Percentiles rank a stretch among this genome's conserved stretches.
These are phyloP conservation scores for Globisporangium apiculatum DNA, from an alignment of 352 stramenopile genomes.

Conservation along the genomic window DNA sequence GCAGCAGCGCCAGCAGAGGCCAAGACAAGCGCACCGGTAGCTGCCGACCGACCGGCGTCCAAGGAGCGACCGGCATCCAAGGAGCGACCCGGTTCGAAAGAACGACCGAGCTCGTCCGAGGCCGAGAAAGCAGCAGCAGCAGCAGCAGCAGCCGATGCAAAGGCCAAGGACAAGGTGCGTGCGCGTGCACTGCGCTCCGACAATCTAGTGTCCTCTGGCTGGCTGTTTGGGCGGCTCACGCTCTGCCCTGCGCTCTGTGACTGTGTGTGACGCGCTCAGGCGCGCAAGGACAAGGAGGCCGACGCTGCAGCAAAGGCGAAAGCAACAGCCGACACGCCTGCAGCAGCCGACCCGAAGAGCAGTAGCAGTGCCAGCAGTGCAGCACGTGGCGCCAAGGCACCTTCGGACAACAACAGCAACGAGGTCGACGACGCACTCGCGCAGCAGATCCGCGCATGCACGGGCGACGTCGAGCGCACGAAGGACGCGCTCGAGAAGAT, in stretches of 20 bases:
- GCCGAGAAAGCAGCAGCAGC: slow-evolving; percentile 26
- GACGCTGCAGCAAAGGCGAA: slow-evolving; percentile 12
- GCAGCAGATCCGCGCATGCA: slow-evolving; percentile 62
- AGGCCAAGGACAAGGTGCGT: slow-evolving; percentile 34
- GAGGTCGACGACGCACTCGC: slow-evolving; percentile 37
- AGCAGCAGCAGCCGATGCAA: slow-evolving; percentile 45
- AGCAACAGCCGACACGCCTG: slow-evolving; percentile 10
- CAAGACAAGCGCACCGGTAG: slow-evolving; percentile 13
- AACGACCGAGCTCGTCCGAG: slow-evolving; percentile 18
- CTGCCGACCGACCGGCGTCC: slow-evolving; percentile 21
- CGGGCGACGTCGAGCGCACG: slow-evolving; percentile 66
- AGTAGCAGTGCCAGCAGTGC: slow-evolving; percentile 16
- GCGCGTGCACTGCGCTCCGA: background rate
- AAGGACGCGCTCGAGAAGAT: slow-evolving; percentile 75
- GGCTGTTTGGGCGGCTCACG: too few relatives aligned
- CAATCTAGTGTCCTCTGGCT: background rate
- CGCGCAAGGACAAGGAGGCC: slow-evolving; percentile 26
- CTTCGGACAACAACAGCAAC: slow-evolving; percentile 38
- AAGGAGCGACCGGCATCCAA: slow-evolving; percentile 46
- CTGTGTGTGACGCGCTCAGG: background rate
- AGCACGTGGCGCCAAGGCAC: slow-evolving; percentile 19
- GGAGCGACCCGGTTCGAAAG: slow-evolving; percentile 8
- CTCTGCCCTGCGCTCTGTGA: background rate
- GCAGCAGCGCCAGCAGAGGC: slow-evolving; percentile 15
- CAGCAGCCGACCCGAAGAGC: slow-evolving; percentile 23